Evolutionary conservation across 768 basidiomycete genomes (phyloP).

Genomic region (Podaxis rugospora): DNA sequence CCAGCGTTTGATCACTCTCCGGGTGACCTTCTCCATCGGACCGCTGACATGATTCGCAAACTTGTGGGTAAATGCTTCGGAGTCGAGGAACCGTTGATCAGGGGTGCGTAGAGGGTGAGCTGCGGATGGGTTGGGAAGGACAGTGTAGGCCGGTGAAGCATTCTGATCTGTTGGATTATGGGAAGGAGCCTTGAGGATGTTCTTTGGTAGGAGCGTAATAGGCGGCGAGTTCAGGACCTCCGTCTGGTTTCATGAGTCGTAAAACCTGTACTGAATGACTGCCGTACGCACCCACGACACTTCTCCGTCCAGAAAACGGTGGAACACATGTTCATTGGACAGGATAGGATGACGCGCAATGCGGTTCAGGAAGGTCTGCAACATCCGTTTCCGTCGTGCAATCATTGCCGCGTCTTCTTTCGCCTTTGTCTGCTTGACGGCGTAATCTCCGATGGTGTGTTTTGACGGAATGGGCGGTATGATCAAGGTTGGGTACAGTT

Average conservation of each 20-base stretch:
- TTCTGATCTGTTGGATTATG: conserved; percentile 87
- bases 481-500: conserved; percentile 92
- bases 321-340: conserved; percentile 94
- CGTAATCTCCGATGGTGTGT: conserved; percentile 93
- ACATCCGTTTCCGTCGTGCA: conserved; percentile 86
- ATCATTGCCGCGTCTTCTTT: conserved; percentile 95
- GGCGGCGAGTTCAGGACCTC: conserved; percentile 95
- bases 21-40: conserved; percentile 94
- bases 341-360: conserved; percentile 89
- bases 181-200: conserved; percentile 91
- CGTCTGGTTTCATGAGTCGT: conserved; percentile 42
- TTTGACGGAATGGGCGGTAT: conserved; percentile 98
- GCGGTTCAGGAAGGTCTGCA: conserved; percentile 93
- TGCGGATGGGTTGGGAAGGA: conserved; percentile 85
- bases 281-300: conserved; percentile 83
- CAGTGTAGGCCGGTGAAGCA: conserved; percentile 70
- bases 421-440: conserved; percentile 93
- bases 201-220: conserved; percentile 88
- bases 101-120: conserved; percentile 87
- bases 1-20: conserved; percentile 92
- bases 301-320: conserved; percentile 92
- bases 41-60: conserved; percentile 90
- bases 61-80: conserved; percentile 93
- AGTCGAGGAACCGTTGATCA: conserved; percentile 94
- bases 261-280: not conserved